Conservation (phyloP, 177 flowering plant species). For the Vitis hybrid region DNA sequence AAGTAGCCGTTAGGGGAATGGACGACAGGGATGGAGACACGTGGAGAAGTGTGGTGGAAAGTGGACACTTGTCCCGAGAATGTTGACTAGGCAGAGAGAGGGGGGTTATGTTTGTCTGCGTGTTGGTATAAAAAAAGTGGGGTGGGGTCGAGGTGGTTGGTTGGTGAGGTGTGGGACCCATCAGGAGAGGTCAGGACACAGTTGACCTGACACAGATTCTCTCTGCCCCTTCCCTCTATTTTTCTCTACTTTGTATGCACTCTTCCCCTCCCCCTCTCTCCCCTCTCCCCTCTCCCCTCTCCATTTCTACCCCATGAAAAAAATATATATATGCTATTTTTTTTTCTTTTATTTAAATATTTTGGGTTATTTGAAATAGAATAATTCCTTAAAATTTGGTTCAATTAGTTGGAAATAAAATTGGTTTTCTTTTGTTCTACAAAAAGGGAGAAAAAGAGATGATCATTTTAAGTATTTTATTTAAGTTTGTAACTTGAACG, state of each 20-base stretch:
- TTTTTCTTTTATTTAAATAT: too few relatives aligned
- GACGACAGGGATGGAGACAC: constrained; percentile 2
- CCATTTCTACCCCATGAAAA: too few relatives aligned
- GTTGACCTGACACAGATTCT: constrained; percentile 26
- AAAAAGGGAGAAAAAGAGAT: too few relatives aligned
- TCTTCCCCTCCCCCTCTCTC: not conserved
- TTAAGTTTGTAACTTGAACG: too few relatives aligned
- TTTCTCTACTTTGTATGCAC: not conserved
- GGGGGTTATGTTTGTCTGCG: constrained; percentile 6
- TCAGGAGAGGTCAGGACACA: constrained; percentile 1
- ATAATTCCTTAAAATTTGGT: too few relatives aligned
- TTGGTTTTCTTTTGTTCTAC: too few relatives aligned
- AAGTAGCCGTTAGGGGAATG: constrained; percentile 1
- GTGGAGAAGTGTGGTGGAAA: not conserved
- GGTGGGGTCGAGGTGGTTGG: not conserved
- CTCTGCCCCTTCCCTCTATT: not conserved
- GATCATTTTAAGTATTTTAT: too few relatives aligned
- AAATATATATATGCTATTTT: too few relatives aligned
- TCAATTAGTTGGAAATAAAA: too few relatives aligned
- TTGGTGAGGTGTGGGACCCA: constrained; percentile 7
- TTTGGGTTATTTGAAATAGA: too few relatives aligned
- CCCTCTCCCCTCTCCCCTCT: too few relatives aligned
- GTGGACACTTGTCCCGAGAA: constrained; percentile 17
- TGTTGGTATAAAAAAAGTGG: not conserved
- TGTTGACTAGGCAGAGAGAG: constrained; percentile 12